Evolutionary conservation across 495 filamentous ascomycete genomes (phyloP).

Genomic region (Penicillium cataractarum): DNA sequence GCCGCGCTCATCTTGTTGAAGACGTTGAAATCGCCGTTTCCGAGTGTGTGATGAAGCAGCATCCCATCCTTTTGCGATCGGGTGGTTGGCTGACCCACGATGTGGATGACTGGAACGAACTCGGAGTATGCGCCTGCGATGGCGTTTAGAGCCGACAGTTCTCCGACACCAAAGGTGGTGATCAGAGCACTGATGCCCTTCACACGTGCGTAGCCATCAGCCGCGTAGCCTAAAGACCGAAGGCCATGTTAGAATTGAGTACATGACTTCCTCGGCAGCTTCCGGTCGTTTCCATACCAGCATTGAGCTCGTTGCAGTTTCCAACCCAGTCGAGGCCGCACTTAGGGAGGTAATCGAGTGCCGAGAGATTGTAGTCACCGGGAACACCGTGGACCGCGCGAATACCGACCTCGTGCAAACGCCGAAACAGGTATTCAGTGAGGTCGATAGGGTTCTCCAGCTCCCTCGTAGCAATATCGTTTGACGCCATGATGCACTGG

Average conservation of each 20-base stretch:
- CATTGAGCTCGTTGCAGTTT: slow-evolving; percentile 75
- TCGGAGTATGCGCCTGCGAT: slow-evolving; percentile 67
- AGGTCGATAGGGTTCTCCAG: slow-evolving; percentile 60
- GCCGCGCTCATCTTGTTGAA: slow-evolving; percentile 76
- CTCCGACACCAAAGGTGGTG: slow-evolving; percentile 73
- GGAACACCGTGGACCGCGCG: slow-evolving; percentile 67
- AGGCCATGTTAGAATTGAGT: neutral
- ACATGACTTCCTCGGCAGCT: neutral
- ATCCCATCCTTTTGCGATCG: slow-evolving; percentile 55
- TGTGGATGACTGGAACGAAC: slow-evolving; percentile 64
- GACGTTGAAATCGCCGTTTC: slow-evolving; percentile 87
- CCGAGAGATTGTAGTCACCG: slow-evolving; percentile 58
- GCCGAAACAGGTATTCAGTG: slow-evolving; percentile 64
- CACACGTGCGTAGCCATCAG: slow-evolving; percentile 71
- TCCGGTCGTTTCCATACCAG: slow-evolving; percentile 49
- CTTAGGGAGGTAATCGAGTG: slow-evolving; percentile 65
- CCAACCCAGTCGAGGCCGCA: slow-evolving; percentile 66
- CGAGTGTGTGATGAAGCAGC: slow-evolving; percentile 91
- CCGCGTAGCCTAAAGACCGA: slow-evolving; percentile 61
- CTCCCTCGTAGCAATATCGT: slow-evolving; percentile 57
- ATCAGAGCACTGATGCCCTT: slow-evolving; percentile 67
- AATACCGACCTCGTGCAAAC: slow-evolving; percentile 65
- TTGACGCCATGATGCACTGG: slow-evolving; percentile 41
- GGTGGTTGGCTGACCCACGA: slow-evolving; percentile 63
- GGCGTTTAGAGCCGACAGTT: slow-evolving; percentile 70